Evolutionary conservation across 805 yeast species (phyloP).

Genomic region (Yarrowia alimentaria): DNA sequence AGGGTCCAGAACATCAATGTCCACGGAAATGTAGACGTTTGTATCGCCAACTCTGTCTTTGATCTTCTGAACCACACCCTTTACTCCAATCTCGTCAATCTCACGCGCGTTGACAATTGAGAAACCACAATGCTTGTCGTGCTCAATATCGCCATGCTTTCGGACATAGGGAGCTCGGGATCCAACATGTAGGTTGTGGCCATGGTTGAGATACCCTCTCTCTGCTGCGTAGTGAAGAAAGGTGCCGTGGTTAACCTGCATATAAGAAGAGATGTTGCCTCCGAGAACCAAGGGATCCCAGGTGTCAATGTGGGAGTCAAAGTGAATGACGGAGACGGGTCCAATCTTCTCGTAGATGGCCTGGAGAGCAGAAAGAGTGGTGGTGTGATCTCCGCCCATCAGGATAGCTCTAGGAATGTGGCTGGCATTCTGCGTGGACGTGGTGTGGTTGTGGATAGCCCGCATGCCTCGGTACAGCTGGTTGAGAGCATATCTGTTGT

Average conservation of each 20-base stretch:
- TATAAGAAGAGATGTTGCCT: conserved; percentile 59
- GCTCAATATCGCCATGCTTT: conserved; percentile 50
- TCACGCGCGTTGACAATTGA: conserved; percentile 64
- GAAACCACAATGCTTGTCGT: conserved; percentile 63
- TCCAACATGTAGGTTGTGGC: conserved; percentile 58
- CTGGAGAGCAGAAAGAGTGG: conserved; percentile 66
- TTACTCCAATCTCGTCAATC: conserved; percentile 60
- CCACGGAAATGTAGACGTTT: conserved; percentile 89
- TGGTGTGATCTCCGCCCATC: conserved; percentile 77
- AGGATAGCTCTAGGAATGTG: conserved; percentile 57
- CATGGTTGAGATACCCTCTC: conserved; percentile 53
- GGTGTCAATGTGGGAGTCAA: conserved; percentile 69
- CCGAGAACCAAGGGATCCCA: conserved; percentile 65
- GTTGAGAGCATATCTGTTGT: conserved; percentile 56
- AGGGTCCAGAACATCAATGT: conserved; percentile 96
- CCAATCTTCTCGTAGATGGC: conserved; percentile 60
- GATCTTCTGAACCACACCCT: conserved; percentile 54
- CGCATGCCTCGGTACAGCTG: conserved; percentile 54
- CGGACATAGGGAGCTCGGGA: conserved; percentile 60
- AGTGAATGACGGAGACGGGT: conserved; percentile 64
- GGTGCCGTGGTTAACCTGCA: conserved; percentile 65
- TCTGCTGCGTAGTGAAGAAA: conserved; percentile 69
- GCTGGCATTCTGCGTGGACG: conserved; percentile 43
- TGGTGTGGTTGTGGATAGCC: conserved; percentile 41
- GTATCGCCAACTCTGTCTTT: conserved; percentile 65